These are phyloP conservation scores for Maudiozyma barnettii DNA, from an alignment of 805 yeast genomes.

Conservation along the genomic window DNA sequence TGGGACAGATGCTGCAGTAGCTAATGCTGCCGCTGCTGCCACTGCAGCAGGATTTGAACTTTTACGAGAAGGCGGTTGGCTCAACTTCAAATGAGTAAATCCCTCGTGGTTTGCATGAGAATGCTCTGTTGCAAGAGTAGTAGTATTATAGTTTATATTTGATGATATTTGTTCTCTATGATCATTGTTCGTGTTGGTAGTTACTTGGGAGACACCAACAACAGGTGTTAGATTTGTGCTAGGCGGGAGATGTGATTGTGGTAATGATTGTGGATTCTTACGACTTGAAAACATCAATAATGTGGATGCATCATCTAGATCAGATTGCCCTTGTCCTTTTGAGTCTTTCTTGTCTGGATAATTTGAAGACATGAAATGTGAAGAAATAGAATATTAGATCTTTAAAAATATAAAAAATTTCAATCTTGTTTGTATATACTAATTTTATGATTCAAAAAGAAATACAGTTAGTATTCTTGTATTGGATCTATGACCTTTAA, in stretches of 20 bases:
- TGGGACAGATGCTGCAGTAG: conserved; percentile 73
- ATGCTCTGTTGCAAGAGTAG: neutral
- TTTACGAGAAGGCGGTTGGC: neutral
- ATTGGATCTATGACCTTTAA: no score
- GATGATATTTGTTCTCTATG: neutral
- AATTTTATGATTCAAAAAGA: no score
- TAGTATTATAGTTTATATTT: neutral
- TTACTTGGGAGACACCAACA: neutral
- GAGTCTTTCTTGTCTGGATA: neutral
- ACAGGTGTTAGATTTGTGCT: neutral
- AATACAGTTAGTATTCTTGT: no score
- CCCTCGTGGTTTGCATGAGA: neutral
- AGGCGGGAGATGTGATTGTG: neutral
- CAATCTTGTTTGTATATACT: neutral
- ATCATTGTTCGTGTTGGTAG: neutral
- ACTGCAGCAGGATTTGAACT: conserved; percentile 7
- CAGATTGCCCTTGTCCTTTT: conserved; percentile 17
- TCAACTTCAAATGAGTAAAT: neutral
- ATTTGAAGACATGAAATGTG: neutral
- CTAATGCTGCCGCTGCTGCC: conserved; percentile 75
- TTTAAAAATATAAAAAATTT: neutral
- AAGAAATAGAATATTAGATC: neutral
- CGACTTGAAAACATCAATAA: conserved; percentile 51
- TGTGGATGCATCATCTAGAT: conserved; percentile 52
- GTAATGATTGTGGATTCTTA: conserved; percentile 17